These are phyloP conservation scores for Neopestalotiopsis sp. DNA, from an alignment of 2,329 filamentous ascomycete species.

Conservation along the genomic window DNA sequence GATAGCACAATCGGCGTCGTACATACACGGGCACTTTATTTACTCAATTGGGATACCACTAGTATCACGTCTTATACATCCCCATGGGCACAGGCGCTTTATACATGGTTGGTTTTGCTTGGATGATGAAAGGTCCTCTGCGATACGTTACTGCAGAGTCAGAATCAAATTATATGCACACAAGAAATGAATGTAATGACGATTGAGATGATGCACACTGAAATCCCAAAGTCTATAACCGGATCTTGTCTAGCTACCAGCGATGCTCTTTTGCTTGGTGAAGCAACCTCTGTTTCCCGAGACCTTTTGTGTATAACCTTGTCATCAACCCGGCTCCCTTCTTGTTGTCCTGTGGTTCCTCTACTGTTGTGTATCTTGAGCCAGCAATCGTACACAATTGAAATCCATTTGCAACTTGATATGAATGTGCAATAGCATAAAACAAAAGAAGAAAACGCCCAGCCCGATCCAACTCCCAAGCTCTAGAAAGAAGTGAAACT, in stretches of 20 bases:
- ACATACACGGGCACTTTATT: background rate
- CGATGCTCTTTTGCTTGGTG: no score
- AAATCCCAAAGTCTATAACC: background rate
- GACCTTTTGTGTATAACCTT: background rate
- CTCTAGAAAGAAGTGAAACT: background rate
- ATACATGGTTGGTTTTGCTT: background rate
- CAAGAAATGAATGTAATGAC: background rate
- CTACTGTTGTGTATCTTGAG: background rate
- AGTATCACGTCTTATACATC: background rate
- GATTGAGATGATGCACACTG: background rate
- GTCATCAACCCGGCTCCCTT: background rate
- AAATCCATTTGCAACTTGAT: background rate
- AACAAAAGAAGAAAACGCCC: background rate
- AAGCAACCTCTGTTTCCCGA: background rate
- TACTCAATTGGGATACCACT: conserved; percentile 4
- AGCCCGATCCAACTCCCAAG: background rate
- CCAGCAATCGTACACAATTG: background rate
- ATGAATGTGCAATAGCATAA: background rate
- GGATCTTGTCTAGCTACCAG: background rate
- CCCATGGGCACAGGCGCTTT: conserved; percentile 13
- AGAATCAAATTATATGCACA: background rate
- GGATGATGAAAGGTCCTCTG: background rate
- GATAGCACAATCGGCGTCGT: background rate
- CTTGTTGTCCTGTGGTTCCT: background rate
- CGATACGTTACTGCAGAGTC: background rate